Evolutionary conservation across 192 early-diverging fungal species (phyloP).

Genomic region (Powellomyces hirtus): DNA sequence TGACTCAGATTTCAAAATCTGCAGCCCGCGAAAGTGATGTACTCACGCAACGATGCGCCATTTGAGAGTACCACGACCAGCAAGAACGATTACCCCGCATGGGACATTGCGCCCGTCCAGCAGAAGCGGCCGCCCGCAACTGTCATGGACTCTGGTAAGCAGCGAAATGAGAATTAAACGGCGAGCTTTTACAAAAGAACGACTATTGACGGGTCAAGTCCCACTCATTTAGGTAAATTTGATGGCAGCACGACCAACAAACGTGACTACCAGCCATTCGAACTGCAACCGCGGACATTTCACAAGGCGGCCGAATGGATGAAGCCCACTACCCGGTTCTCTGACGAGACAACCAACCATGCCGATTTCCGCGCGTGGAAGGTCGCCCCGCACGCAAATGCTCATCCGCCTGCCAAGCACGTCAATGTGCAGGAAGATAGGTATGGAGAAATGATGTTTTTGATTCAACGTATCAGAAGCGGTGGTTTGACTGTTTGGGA

Average conservation of each 20-base stretch:
- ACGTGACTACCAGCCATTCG: conserved; percentile 29
- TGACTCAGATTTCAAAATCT: background rate
- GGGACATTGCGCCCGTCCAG: conserved; percentile 22
- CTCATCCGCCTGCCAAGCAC: conserved; percentile 19
- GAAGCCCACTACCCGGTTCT: conserved; percentile 38
- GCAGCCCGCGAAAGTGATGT: conserved; percentile 31
- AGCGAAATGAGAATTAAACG: background rate
- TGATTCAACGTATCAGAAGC: too few relatives aligned
- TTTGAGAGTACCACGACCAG: conserved; percentile 45
- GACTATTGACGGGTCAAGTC: background rate
- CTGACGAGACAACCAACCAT: conserved; percentile 33
- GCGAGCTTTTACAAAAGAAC: background rate
- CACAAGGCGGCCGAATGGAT: conserved; percentile 28
- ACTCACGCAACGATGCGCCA: conserved; percentile 28
- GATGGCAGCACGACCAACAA: conserved; percentile 43
- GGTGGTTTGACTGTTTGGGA: too few relatives aligned
- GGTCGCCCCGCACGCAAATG: conserved; percentile 26
- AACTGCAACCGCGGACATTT: conserved; percentile 27
- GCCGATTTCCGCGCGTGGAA: conserved; percentile 41
- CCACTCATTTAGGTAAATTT: conserved; percentile 35
- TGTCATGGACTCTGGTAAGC: conserved; percentile 19
- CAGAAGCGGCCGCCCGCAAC: background rate
- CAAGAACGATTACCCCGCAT: conserved; percentile 41
- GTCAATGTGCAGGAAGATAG: conserved; percentile 31
- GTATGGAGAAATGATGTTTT: too few relatives aligned